These are phyloP conservation scores for Spergularia marina DNA, from an alignment of 148 eudicot species.

Conservation along the genomic window DNA sequence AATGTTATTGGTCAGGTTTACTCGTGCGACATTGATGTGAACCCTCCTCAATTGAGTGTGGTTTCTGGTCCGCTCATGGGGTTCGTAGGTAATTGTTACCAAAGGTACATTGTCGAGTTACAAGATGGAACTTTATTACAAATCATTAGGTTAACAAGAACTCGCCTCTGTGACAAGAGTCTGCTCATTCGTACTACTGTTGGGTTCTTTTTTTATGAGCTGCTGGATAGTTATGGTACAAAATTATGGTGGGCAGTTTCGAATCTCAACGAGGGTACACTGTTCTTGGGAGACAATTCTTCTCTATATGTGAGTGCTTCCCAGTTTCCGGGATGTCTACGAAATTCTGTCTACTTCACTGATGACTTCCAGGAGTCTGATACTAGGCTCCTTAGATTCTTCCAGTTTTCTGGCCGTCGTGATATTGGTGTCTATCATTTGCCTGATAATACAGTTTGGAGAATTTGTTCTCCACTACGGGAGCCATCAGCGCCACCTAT, in stretches of 20 bases:
- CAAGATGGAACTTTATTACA: slow-evolving; percentile 19
- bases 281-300: slow-evolving; percentile 16
- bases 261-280: slow-evolving; percentile 9
- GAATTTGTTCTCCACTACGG: background rate
- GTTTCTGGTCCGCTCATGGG: background rate
- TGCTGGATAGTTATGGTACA: background rate
- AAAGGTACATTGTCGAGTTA: slow-evolving; percentile 19
- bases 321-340: slow-evolving; percentile 8
- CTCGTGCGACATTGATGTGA: slow-evolving; percentile 7
- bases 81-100: background rate
- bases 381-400: background rate
- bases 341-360: slow-evolving; percentile 18
- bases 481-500: slow-evolving; percentile 12
- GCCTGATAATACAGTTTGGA: background rate
- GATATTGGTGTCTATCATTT: slow-evolving; percentile 9
- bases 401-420: background rate
- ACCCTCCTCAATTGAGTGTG: background rate
- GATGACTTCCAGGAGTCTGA: slow-evolving; percentile 14
- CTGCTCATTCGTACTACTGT: background rate
- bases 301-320: slow-evolving; percentile 13
- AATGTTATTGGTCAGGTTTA: slow-evolving; percentile 10
- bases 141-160: background rate
- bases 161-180: background rate
- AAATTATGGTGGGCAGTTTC: background rate
- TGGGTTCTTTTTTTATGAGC: slow-evolving; percentile 9